phyloP scores from a whole-genome alignment of 108 stramenopile species.

The Parietichytrium sp. region DNA sequence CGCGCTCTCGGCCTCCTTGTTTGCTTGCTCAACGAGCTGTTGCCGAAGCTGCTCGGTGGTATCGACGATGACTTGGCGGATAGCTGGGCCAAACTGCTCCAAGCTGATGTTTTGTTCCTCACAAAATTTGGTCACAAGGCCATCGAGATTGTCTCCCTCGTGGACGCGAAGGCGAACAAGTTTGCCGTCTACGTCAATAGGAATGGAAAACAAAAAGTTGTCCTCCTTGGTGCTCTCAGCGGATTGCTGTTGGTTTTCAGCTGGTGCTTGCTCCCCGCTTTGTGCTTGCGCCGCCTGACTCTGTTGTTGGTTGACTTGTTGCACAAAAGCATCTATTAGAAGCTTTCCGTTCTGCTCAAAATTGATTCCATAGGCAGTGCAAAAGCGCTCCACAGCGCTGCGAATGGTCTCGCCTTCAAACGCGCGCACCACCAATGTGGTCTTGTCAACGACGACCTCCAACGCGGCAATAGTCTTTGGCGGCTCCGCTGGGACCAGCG shows the following conservation, averaged over 20 bases:
- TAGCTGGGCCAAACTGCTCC: background rate
- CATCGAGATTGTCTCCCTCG: conserved; percentile 26
- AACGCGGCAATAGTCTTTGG: background rate
- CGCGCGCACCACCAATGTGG: background rate
- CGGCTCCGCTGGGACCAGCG: conserved; percentile 9
- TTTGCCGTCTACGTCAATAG: conserved; percentile 8
- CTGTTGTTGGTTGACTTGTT: background rate
- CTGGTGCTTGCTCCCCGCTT: background rate
- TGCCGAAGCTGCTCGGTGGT: conserved; percentile 33
- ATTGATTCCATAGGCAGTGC: conserved; percentile 13
- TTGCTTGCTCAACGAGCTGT: background rate
- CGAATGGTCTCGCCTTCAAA: background rate
- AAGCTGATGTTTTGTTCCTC: background rate
- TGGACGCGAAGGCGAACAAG: conserved; percentile 18
- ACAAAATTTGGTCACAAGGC: background rate
- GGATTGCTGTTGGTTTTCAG: background rate
- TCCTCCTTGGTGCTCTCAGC: background rate
- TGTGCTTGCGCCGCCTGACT: background rate
- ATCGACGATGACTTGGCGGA: conserved; percentile 16
- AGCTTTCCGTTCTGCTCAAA: background rate
- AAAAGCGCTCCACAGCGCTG: conserved; percentile 33
- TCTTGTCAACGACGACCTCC: background rate
- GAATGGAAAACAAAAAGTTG: conserved; percentile 24
- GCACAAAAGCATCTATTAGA: background rate
- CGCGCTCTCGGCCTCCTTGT: background rate